Base-by-base conservation (phyloP, 768 basidiomycete genomes). In the Podaxis mareebaensis region DNA sequence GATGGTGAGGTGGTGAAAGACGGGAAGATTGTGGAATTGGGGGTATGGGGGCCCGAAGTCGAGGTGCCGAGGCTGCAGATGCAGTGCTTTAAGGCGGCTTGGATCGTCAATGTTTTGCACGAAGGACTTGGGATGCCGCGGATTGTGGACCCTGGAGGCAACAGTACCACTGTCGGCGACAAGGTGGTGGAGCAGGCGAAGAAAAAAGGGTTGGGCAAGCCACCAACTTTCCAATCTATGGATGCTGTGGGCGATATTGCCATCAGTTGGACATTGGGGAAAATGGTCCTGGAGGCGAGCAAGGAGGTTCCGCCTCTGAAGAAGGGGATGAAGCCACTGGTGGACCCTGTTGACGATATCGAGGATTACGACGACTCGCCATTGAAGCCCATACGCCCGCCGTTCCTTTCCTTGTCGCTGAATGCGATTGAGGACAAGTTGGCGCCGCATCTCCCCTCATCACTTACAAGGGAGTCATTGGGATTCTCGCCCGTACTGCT, bases 51-150 rank as follows among this genome's bases (percentile, higher is more conserved):
- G 24, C 79, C 86, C 42, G 77, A 85, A 60, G 89, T 96, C 63
- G 96, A 96, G 72, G 75, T 92, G 39, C 85, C 92, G 24, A 85
- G 96, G 52, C 77, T 99, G 64, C 87, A 96, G 77, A 92, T 96
- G 92, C 97, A 99, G 73, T 99, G 97, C 73, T 99, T 99, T 88
- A 99, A 99, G 75, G 95, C 96, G 0, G 96, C 97, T 2, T 99
- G 97, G 97, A 85, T 99, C 60, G 89, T 91, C 57, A 98, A 99
- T 74, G 91, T 99, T 40, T 76, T 99, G 2, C 96, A 99, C 68
- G 94, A 97, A 72, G 97, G 97, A 33, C 89, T 99, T 55, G 95
- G 95, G 8, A 85, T 99, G 72, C 97, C 97, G 26, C 83, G 97
- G 28, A 88, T 97, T 36, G 85, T 93, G 57, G 96, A 98, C 73